phyloP scores from a whole-genome alignment of 2,329 filamentous ascomycete genomes.

The Thielaviopsis populi region DNA sequence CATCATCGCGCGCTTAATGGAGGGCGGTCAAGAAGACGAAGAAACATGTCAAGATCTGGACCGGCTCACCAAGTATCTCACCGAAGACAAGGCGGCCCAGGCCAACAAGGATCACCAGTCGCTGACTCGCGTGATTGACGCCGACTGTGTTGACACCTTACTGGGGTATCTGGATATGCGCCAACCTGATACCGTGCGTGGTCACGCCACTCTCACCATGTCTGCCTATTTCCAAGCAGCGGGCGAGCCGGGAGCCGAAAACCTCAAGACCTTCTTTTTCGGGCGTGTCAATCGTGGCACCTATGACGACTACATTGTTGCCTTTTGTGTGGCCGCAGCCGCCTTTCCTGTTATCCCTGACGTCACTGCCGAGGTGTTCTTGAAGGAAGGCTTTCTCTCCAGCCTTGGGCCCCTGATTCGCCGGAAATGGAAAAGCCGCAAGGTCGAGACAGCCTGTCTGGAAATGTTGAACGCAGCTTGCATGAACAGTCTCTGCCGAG shows the following conservation, averaged over 20 bases:
- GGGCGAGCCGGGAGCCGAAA: conserved; percentile 51
- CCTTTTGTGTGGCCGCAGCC: conserved; percentile 80
- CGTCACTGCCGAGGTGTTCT: conserved; percentile 61
- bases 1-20: conserved; percentile 77
- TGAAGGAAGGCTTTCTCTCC: conserved; percentile 74
- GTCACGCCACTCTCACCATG: conserved; percentile 66
- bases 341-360: conserved; percentile 76
- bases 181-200: conserved; percentile 55
- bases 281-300: conserved; percentile 56
- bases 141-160: conserved; percentile 68
- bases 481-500: conserved; percentile 67
- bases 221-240: conserved; percentile 73
- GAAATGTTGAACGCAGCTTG: conserved; percentile 87
- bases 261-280: conserved; percentile 61
- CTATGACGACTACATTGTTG: conserved; percentile 76
- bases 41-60: conserved; percentile 48
- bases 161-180: conserved; percentile 78
- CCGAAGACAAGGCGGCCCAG: conserved; percentile 36
- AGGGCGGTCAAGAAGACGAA: conserved; percentile 70
- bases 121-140: conserved; percentile 50
- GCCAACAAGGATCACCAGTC: conserved; percentile 30
- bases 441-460: conserved; percentile 72
- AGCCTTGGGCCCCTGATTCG: conserved; percentile 63
- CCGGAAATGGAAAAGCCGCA: conserved; percentile 66
- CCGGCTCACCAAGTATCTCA: conserved; percentile 43